Conservation (phyloP, 768 basidiomycete species). For the Termitomyces sp. region DNA sequence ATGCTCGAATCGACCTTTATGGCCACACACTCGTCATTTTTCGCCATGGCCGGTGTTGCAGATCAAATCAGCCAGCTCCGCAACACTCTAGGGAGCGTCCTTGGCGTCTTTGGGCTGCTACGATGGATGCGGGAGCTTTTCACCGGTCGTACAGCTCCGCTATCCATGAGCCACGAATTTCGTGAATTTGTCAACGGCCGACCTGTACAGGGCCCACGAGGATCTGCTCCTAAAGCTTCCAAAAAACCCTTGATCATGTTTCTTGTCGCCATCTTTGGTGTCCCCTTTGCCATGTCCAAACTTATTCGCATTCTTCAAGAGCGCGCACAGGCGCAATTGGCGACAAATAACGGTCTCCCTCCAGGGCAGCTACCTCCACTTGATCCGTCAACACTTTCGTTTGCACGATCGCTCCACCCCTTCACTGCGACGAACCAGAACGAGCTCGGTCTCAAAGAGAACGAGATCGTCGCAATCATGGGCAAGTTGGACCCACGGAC, state of each 20-base stretch:
- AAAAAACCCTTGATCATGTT: conserved; percentile 92
- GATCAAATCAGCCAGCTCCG: conserved; percentile 92
- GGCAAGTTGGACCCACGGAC: conserved; percentile 70
- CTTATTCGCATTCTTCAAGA: conserved; percentile 77
- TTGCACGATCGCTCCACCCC: conserved; percentile 76
- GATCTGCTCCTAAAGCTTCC: conserved; percentile 54
- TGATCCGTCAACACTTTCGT: conserved; percentile 76
- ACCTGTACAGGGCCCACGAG: conserved; percentile 45
- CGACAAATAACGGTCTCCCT: conserved; percentile 29
- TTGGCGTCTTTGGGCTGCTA: conserved; percentile 86
- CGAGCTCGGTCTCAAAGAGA: conserved; percentile 80
- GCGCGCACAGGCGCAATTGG: conserved; percentile 47
- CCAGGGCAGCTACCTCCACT: conserved; percentile 49
- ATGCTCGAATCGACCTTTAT: conserved; percentile 98
- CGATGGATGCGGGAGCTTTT: conserved; percentile 75
- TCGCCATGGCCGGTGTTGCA: conserved; percentile 93
- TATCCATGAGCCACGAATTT: conserved; percentile 56
- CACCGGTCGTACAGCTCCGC: conserved; percentile 27
- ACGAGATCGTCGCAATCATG: conserved; percentile 92
- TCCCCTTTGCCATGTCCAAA: conserved; percentile 91
- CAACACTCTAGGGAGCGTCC: conserved; percentile 88
- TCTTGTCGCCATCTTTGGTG: conserved; percentile 86
- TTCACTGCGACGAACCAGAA: conserved; percentile 71
- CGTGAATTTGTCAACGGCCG: conserved; percentile 66
- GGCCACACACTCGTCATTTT: conserved; percentile 94